Evolutionary conservation across 2,329 filamentous ascomycete genomes (phyloP).

Genomic region (Neofusicoccum sp.): DNA sequence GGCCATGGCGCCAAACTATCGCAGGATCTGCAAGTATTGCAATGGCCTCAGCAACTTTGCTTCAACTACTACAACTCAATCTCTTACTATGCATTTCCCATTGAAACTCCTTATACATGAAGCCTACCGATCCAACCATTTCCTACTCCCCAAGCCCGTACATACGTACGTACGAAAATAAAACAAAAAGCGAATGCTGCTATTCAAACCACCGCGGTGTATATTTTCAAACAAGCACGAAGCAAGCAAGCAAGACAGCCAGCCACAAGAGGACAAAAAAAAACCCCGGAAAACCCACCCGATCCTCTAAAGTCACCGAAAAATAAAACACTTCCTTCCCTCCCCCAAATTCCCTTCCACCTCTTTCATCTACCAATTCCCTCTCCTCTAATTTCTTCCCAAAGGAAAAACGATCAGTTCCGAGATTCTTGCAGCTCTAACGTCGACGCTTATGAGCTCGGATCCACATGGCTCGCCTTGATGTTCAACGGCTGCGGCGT

Average conservation of each 20-base stretch:
- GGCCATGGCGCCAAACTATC: no score
- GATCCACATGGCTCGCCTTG: constrained; percentile 20
- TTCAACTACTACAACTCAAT: no score
- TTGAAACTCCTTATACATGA: no score
- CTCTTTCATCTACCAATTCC: not conserved
- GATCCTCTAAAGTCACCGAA: not conserved
- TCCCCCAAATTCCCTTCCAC: not conserved
- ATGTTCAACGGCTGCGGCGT: constrained; percentile 21
- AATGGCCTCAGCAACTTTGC: no score
- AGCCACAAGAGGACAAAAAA: not conserved
- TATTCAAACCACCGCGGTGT: constrained; percentile 6
- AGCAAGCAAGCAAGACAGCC: not conserved
- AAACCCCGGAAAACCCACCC: not conserved
- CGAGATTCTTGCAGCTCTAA: not conserved
- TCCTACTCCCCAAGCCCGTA: no score
- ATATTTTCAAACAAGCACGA: not conserved
- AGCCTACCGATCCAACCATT: no score
- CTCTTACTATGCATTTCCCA: no score
- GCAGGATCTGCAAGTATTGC: no score
- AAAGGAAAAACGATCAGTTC: not conserved
- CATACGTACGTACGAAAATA: not conserved
- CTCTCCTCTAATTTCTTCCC: not conserved
- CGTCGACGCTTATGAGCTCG: constrained; percentile 11
- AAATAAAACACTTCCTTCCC: no score
- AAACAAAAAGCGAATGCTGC: not conserved